Conservation (phyloP, 2,329 filamentous ascomycete genomes). For the Ophiostoma ulmi region DNA sequence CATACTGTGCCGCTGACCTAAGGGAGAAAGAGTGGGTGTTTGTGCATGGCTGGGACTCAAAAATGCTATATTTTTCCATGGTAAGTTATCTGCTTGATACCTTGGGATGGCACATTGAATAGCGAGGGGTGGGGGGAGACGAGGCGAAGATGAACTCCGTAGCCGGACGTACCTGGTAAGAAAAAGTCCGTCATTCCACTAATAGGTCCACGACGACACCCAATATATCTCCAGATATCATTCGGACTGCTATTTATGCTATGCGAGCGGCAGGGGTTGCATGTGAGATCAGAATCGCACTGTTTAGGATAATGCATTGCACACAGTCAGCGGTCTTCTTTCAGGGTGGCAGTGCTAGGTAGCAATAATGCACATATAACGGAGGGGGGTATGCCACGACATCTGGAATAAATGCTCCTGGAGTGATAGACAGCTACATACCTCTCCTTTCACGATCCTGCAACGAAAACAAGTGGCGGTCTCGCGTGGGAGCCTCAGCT, state of each 20-base stretch:
- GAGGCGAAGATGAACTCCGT: background rate
- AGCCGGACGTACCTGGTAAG: slow-evolving; percentile 43
- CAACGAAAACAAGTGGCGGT: slow-evolving; percentile 49
- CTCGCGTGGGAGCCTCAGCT: slow-evolving; percentile 48
- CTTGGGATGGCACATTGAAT: background rate
- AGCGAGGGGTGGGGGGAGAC: background rate
- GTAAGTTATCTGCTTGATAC: background rate
- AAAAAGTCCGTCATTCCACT: slow-evolving; percentile 45
- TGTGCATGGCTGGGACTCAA: slow-evolving; percentile 32
- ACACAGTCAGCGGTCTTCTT: background rate
- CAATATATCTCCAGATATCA: slow-evolving; percentile 46
- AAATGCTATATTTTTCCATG: slow-evolving; percentile 14
- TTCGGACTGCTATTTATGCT: slow-evolving; percentile 34
- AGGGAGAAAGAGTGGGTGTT: slow-evolving; percentile 48
- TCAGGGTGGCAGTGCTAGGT: background rate
- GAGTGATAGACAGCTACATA: slow-evolving; percentile 30
- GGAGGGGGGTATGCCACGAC: background rate
- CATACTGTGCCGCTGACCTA: slow-evolving; percentile 45
- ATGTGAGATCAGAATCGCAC: slow-evolving; percentile 50
- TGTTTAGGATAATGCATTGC: slow-evolving; percentile 29
- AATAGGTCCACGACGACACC: slow-evolving; percentile 49
- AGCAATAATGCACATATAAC: background rate
- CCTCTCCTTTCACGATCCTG: slow-evolving; percentile 43
- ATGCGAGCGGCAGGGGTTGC: slow-evolving; percentile 41
- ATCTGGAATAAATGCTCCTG: background rate